A percentile compares a stretch with the other conserved stretches of the same genome.
phyloP scores from a whole-genome alignment of 257 asterid species.

The Mentha longifolia region DNA sequence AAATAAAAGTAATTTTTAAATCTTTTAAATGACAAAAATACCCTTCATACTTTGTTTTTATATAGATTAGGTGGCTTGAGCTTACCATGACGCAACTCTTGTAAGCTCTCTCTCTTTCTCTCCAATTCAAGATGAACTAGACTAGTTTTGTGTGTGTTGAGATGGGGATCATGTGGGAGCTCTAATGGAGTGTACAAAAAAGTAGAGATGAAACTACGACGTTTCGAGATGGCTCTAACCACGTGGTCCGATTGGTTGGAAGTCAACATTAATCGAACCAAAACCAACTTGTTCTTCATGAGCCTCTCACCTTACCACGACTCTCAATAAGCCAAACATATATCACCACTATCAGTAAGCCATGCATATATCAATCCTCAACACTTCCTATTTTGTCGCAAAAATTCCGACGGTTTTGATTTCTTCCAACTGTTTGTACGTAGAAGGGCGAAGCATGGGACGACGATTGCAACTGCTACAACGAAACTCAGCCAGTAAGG shows the following conservation, averaged over 20 bases:
- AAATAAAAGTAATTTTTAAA: too few species aligned
- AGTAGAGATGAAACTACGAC: neutral
- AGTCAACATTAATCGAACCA: constrained; percentile 51
- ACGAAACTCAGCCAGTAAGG: constrained; percentile 13
- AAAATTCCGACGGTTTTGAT: too few species aligned
- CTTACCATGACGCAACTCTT: too few species aligned
- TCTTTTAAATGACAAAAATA: too few species aligned
- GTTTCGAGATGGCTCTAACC: constrained; percentile 25
- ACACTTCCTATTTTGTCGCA: too few species aligned
- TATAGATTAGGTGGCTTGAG: too few species aligned
- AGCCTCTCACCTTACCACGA: constrained; percentile 57
- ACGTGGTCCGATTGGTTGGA: constrained; percentile 42
- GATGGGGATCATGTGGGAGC: constrained; percentile 60
- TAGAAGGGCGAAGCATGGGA: too few species aligned
- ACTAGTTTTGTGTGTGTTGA: neutral
- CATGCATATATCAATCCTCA: too few species aligned
- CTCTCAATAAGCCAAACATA: too few species aligned
- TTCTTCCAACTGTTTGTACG: too few species aligned
- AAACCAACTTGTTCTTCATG: constrained; percentile 51
- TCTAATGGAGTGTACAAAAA: constrained; percentile 15
- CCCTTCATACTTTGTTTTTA: too few species aligned
- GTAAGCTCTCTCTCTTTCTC: constrained; percentile 38
- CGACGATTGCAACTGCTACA: constrained; percentile 9
- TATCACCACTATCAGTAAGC: constrained; percentile 17
- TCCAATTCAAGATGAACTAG: too few species aligned